Conservation (phyloP, 345 rosid genomes). For the Limnanthes douglasii region DNA sequence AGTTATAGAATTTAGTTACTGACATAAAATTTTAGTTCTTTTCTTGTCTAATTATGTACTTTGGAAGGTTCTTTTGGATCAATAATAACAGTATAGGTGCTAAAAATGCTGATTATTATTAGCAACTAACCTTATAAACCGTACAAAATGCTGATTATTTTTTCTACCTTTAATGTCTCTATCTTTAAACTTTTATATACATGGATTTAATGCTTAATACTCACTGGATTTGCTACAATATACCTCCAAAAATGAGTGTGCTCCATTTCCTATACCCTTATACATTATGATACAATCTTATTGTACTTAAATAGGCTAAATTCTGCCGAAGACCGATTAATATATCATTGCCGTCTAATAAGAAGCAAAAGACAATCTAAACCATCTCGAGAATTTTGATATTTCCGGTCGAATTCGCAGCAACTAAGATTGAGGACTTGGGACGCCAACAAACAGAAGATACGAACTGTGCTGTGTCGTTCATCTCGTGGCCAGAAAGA, state of each 20-base stretch:
- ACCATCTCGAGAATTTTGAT: slow-evolving; percentile 88
- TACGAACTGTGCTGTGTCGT: slow-evolving; percentile 56
- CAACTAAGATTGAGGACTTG: slow-evolving; percentile 59
- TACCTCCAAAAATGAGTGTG: slow-evolving; percentile 18
- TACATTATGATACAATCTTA: slow-evolving; percentile 4
- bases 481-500: slow-evolving; percentile 42
- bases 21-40: too few relatives aligned
- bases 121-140: slow-evolving; percentile 9
- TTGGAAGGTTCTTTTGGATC: too few relatives aligned
- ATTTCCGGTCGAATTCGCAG: slow-evolving; percentile 85
- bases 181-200: slow-evolving; percentile 19
- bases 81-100: too few relatives aligned
- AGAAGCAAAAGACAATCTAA: slow-evolving; percentile 5
- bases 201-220: slow-evolving; percentile 4
- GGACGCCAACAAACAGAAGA: slow-evolving; percentile 90
- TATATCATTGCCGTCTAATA: not conserved
- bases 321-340: not conserved
- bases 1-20: too few relatives aligned
- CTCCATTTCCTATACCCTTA: slow-evolving; percentile 9
- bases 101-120: too few relatives aligned
- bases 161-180: not conserved
- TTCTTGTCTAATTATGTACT: too few relatives aligned
- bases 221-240: slow-evolving; percentile 13
- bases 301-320: not conserved
- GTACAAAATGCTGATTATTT: slow-evolving; percentile 10